Evolutionary conservation across 2,329 filamentous ascomycete species (phyloP), one percentile per base, ranked within the genome.

Genomic region (Xylariaceae sp.): DNA sequence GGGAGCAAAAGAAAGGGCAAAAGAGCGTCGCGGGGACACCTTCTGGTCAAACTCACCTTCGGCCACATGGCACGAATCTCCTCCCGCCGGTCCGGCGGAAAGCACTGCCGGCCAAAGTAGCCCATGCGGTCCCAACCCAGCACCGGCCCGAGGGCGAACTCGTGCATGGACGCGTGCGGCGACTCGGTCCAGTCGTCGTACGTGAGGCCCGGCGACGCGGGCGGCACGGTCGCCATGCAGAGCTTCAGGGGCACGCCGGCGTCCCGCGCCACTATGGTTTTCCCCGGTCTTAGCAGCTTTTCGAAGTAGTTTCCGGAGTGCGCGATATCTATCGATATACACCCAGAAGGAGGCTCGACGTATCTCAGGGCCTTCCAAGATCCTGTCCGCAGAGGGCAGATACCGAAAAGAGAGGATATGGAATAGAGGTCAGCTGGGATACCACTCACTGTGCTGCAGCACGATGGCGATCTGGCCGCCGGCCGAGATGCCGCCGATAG

Each of bases 401-500:
- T n/a, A n/a, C n/a, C n/a, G n/a, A n/a, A n/a, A n/a, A n/a, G n/a
- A n/a, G n/a, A n/a, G n/a, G n/a, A n/a, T n/a, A n/a, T n/a, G n/a
- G n/a, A n/a, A n/a, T n/a, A n/a, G n/a, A n/a, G n/a, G n/a, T n/a
- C n/a, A n/a, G n/a, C n/a, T n/a, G n/a, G n/a, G n/a, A n/a, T n/a
- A n/a, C n/a, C n/a, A n/a, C n/a, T n/a, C n/a, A n/a, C n/a, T 45
- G 37, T 59, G 58, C 23, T 62, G 58, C 5, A 63, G 36, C 6
- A 61, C 43, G 13, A 60, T 17, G 24, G 43, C 46, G 36, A 62
- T 60, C 35, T 58, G 49, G 3, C 38, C 58, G 8, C 60, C 60
- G 2, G 60, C 60, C 0, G 60, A 63, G 17, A 64, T 47, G 12
- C 60, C 60, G 18, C 60, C 58, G 15, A 61, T 36, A 3, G 59